These are phyloP conservation scores for Tardiomyces blankii DNA, from an alignment of 1,139 yeast species.

Conservation along the genomic window DNA sequence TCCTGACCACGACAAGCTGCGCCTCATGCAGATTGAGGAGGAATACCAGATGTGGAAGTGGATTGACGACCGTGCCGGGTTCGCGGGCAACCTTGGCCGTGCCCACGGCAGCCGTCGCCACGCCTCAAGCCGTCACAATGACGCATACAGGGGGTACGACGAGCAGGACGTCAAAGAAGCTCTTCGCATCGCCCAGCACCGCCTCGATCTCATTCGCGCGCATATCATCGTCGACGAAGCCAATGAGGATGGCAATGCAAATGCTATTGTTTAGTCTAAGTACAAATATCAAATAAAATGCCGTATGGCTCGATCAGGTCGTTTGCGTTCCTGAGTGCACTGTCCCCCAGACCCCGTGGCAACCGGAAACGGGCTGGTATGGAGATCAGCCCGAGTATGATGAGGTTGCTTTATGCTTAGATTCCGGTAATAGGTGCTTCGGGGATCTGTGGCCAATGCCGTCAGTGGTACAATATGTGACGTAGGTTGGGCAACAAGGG, in stretches of 20 bases:
- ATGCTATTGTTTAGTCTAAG: too few relatives aligned
- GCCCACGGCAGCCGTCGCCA: slow-evolving; percentile 1
- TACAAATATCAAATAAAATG: too few relatives aligned
- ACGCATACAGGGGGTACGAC: slow-evolving; percentile 26
- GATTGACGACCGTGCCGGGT: slow-evolving; percentile 47
- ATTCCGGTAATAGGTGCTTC: too few relatives aligned
- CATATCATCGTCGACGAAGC: neutral
- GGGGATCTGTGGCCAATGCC: too few relatives aligned
- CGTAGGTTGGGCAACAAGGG: too few relatives aligned
- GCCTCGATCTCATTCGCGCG: neutral
- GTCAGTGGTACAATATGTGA: too few relatives aligned
- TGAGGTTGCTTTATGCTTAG: too few relatives aligned
- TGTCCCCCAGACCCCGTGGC: too few relatives aligned
- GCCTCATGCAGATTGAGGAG: slow-evolving; percentile 27
- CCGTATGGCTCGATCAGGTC: too few relatives aligned
- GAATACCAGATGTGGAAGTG: slow-evolving; percentile 74
- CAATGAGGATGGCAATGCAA: neutral
- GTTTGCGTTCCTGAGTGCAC: too few relatives aligned
- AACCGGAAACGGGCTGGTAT: too few relatives aligned
- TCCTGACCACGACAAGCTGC: slow-evolving; percentile 4
- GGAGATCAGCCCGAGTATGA: too few relatives aligned
- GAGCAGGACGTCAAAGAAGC: neutral
- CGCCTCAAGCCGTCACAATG: slow-evolving; percentile 29
- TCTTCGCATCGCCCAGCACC: neutral
- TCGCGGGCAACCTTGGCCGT: slow-evolving; percentile 2